These are phyloP conservation scores for Macrolepiota dolichaula DNA, from an alignment of 768 basidiomycete species.

Conservation along the genomic window DNA sequence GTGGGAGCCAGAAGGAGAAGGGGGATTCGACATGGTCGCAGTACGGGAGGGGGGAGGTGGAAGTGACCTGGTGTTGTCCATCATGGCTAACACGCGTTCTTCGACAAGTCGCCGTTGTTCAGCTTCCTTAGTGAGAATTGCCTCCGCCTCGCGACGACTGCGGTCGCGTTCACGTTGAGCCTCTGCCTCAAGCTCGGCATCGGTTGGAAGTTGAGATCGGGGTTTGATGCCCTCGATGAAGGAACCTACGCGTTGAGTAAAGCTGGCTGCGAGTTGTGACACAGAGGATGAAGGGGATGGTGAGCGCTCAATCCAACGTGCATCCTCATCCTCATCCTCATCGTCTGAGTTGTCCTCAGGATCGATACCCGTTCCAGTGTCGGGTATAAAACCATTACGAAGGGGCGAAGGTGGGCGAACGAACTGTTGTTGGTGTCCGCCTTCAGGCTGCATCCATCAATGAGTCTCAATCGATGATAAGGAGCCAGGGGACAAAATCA, in stretches of 20 bases:
- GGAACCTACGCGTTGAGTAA: conserved; percentile 72
- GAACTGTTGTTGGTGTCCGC: conserved; percentile 28
- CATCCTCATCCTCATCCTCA: conserved; percentile 36
- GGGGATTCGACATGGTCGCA: conserved; percentile 51
- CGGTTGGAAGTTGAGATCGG: conserved; percentile 49
- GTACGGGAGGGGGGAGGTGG: conserved; percentile 63
- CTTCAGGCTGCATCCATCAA: conserved; percentile 31
- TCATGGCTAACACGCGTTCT: conserved; percentile 75
- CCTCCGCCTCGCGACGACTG: conserved; percentile 75
- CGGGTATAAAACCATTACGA: conserved; percentile 56
- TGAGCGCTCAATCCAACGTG: conserved; percentile 36
- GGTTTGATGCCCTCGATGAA: conserved; percentile 54
- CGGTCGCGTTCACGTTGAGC: conserved; percentile 74
- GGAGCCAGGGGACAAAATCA: background rate
- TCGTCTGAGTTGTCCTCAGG: conserved; percentile 42
- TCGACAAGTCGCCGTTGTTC: conserved; percentile 66
- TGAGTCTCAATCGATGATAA: background rate
- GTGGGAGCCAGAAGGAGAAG: conserved; percentile 64
- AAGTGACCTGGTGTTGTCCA: conserved; percentile 44
- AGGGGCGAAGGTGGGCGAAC: conserved; percentile 72
- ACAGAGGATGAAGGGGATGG: conserved; percentile 70
- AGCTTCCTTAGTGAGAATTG: conserved; percentile 69
- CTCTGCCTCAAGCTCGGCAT: conserved; percentile 80
- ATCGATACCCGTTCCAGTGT: conserved; percentile 56
- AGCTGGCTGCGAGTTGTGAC: conserved; percentile 66